Conservation (phyloP, 768 basidiomycete genomes). For the Boletus vermiculosoides region DNA sequence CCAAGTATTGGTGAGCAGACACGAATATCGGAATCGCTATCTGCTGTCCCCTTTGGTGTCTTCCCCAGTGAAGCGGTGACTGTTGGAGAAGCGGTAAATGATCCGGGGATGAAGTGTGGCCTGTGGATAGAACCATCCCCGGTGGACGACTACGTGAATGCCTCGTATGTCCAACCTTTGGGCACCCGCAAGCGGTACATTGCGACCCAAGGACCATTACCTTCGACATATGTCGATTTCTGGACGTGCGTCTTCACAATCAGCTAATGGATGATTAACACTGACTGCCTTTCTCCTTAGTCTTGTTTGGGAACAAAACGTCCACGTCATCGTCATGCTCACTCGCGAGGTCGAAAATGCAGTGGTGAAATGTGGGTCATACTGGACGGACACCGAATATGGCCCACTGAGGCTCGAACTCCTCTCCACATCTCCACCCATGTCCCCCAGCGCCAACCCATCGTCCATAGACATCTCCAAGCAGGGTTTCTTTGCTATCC, state of each 20-base stretch:
- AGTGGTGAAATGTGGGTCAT: slow-evolving; percentile 85
- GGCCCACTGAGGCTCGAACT: slow-evolving; percentile 68
- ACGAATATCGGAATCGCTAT: not conserved
- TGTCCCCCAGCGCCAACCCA: slow-evolving; percentile 27
- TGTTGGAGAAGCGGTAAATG: not conserved
- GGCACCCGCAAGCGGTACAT: slow-evolving; percentile 84
- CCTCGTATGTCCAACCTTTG: slow-evolving; percentile 87
- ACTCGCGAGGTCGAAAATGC: slow-evolving; percentile 89
- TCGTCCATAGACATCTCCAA: slow-evolving; percentile 31
- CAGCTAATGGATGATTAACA: not conserved
- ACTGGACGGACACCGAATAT: slow-evolving; percentile 74
- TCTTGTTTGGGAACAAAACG: slow-evolving; percentile 91
- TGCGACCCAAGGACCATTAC: slow-evolving; percentile 93
- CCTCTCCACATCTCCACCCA: slow-evolving; percentile 43
- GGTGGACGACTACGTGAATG: slow-evolving; percentile 91
- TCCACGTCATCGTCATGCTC: slow-evolving; percentile 95
- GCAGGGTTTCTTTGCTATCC: slow-evolving; percentile 39
- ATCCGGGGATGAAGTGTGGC: not conserved
- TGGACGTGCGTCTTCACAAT: slow-evolving; percentile 74
- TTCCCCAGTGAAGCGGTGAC: not conserved
- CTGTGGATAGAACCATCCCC: slow-evolving; percentile 34
- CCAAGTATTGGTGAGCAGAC: slow-evolving; percentile 19
- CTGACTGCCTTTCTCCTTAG: slow-evolving; percentile 37
- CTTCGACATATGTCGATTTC: slow-evolving; percentile 87
- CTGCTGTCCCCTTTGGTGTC: not conserved